phyloP scores from a whole-genome alignment of 495 filamentous ascomycete species.

The Tuber brumale region DNA sequence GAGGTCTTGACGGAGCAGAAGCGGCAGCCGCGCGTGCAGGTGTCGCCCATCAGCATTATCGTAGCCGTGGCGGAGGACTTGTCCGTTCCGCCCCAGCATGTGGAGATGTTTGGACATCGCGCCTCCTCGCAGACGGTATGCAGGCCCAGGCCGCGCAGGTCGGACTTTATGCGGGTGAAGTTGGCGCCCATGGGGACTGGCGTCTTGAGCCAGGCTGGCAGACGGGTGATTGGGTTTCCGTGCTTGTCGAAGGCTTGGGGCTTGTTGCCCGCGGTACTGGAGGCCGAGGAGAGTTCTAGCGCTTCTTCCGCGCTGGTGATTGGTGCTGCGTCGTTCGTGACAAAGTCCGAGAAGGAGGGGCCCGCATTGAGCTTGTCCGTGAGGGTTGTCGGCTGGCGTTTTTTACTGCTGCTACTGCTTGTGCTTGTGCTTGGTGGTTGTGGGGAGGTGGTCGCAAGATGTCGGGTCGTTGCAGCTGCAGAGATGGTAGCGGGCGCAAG shows the following conservation, averaged over 20 bases:
- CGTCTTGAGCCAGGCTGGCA: conserved; percentile 94
- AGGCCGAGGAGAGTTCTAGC: conserved; percentile 52
- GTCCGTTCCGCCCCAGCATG: conserved; percentile 89
- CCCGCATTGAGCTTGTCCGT: conserved; percentile 72
- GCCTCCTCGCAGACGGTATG: conserved; percentile 98
- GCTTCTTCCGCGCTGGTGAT: conserved; percentile 31
- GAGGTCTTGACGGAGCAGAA: conserved; percentile 95
- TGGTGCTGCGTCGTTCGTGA: conserved; percentile 46
- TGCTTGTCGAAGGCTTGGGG: conserved; percentile 54
- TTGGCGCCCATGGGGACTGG: conserved; percentile 74
- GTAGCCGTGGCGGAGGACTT: conserved; percentile 55
- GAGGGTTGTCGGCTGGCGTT: conserved; percentile 59
- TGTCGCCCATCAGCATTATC: conserved; percentile 99
- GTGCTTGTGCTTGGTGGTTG: background rate
- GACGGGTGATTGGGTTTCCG: conserved; percentile 79
- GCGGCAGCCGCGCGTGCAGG: conserved; percentile 90
- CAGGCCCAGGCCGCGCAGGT: conserved; percentile 78
- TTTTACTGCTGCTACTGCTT: conserved; percentile 4
- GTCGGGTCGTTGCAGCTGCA: background rate
- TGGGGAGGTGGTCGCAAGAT: conserved; percentile 9
- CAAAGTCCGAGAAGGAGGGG: conserved; percentile 79
- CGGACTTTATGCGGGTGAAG: conserved; percentile 88
- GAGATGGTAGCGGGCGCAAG: background rate
- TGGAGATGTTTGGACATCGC: conserved; percentile 90
- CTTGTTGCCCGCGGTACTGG: conserved; percentile 53